Evolutionary conservation across 805 yeast species (phyloP), one percentile per base, ranked within the genome.

Genomic region (Wickerhamiella australiensis): DNA sequence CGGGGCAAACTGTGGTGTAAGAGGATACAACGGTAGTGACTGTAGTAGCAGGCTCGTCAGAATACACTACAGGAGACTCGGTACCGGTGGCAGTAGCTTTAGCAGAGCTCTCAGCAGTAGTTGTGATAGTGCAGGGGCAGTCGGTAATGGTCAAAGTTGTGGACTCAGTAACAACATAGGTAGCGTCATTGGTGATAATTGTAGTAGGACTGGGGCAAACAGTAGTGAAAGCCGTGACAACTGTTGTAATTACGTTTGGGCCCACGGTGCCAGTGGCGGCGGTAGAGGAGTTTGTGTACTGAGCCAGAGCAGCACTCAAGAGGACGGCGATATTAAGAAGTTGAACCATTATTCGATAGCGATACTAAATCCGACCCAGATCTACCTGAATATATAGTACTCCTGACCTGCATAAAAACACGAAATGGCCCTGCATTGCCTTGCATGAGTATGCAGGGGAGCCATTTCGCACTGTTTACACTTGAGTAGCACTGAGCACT

Each of bases 191-290:
- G 62, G 77, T 72, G 56, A 69, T 69, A 49, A 81, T 57, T 47
- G 71, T 66, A 57, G 88, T 82, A 41, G 87, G 66, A 53, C 61
- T 68, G 63, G 88, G 86, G 67, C 88, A 82, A 79, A 78, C 80
- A 57, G 57, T 54, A 15, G 53, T 52, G 26, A 50, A 46, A 2
- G 50, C 42, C 5, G 52, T 23, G 17, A 53, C 55, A 7, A 51
- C 53, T 2, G 45, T 49, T 17, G 55, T 43, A 44, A 29, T 8
- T 71, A 56, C 11, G 70, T 66, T 23, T 7, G 73, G 29, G 17
- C 61, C 53, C 11, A 42, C 54, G 29, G 17, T n/a, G 11, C 3
- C 3, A 22, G 5, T 20, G 18, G 45, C 22, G 18, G 20, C 36
- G n/a, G 29, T 12, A 20, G 22, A 13, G 15, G 50, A n/a, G 15